Base-by-base conservation (phyloP, 768 basidiomycete species). In the Calvatia gigantea region DNA sequence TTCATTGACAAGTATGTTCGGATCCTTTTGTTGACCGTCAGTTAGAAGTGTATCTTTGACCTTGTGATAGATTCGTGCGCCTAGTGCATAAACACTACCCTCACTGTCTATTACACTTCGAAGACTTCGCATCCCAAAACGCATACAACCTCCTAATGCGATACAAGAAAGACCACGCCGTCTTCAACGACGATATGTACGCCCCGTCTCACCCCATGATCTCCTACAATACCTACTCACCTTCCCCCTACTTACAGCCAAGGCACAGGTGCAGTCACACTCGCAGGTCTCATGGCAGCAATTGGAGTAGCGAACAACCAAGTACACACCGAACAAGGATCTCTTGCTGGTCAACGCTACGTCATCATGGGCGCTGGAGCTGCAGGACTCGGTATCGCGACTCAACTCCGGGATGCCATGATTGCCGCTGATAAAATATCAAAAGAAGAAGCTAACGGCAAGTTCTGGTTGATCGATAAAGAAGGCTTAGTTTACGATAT, bases 151-250 rank as follows among this genome's bases (percentile, higher is more conserved):
- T 93, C 1, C 74, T 94, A 33, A 75, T 83, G 38, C 70, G 73
- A 35, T 91, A 89, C 68, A 74, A 77, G 7, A 75, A 80, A 39
- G 68, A 77, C n/a, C 87, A 89, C 60, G 73, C 85, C 0, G 79
- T 83, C 4, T 88, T 94, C 75, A 94, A 94, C 65, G 92, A 94
- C 59, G 91, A 94, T 65, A 87, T 93, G 86, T 86, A 67, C 1
- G 67, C 63, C 35, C 29, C 2, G 21, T 9, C 17, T 28, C 31
- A 48, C 19, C 47, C n/a, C 9, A 35, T 45, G 25, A 33, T 11
- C 6, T 45, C 6, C 2, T 19, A 8, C 6, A 6, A 21, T 3
- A 11, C 12, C 4, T 2, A 33, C 19, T 33, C 11, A 12, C 33
- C 33, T 9, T 9, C 9, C 11, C 11, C 17, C 15, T 45, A n/a